These are phyloP conservation scores for Cladophialophora immunda DNA, from an alignment of 2,329 filamentous ascomycete genomes.

Conservation along the genomic window DNA sequence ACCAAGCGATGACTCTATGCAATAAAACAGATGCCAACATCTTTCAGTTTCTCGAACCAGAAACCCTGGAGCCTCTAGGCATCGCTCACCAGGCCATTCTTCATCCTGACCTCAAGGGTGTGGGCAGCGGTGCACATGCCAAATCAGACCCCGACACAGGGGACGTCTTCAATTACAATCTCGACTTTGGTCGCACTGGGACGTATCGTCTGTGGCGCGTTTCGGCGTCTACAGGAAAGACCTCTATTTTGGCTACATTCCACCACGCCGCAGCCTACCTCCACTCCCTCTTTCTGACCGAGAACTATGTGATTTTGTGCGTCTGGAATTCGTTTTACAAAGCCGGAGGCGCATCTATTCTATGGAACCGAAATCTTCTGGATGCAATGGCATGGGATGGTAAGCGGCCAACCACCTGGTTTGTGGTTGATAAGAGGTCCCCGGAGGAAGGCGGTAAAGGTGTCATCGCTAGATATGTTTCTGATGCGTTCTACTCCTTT, in stretches of 20 bases:
- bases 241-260: conserved; percentile 75
- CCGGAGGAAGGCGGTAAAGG: conserved; percentile 61
- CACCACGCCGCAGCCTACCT: conserved; percentile 71
- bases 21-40: conserved; percentile 67
- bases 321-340: conserved; percentile 72
- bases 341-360: conserved; percentile 65
- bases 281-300: conserved; percentile 81
- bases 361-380: conserved; percentile 72
- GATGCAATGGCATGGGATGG: conserved; percentile 73
- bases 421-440: conserved; percentile 71
- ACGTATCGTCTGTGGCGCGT: conserved; percentile 76
- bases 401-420: conserved; percentile 70
- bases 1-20: conserved; percentile 60
- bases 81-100: conserved; percentile 67
- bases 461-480: conserved; percentile 73
- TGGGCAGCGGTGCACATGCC: conserved; percentile 74
- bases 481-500: conserved; percentile 77
- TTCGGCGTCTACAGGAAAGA: conserved; percentile 69
- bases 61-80: conserved; percentile 76
- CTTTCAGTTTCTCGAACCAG: conserved; percentile 71
- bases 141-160: conserved; percentile 75
- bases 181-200: conserved; percentile 62
- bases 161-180: conserved; percentile 83
- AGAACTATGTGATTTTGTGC: conserved; percentile 76
- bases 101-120: conserved; percentile 74